Percentiles rank a stretch among this genome's conserved stretches.
phyloP scores from a whole-genome alignment of 116 monocot genomes.

The Iris pallida region DNA sequence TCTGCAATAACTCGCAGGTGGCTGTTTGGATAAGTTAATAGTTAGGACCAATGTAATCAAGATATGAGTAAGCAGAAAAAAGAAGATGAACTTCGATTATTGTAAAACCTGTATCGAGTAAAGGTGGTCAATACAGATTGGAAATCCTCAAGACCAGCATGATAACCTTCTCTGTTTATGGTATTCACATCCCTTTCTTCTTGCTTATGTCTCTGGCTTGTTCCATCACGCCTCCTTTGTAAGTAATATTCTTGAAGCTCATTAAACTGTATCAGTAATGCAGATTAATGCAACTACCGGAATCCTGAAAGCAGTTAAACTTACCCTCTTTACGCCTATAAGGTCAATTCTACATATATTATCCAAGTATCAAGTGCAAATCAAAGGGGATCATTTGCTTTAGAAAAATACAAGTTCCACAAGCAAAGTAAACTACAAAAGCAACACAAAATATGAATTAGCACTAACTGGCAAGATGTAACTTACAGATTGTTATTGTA shows the following conservation, averaged over 20 bases:
- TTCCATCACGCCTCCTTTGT: slow-evolving; percentile 66
- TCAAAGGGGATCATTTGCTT: not conserved
- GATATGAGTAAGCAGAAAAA: not conserved
- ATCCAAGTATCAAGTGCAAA: not conserved
- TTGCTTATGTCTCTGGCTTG: slow-evolving; percentile 33
- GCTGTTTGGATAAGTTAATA: slow-evolving; percentile 31
- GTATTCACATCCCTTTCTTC: slow-evolving; percentile 59
- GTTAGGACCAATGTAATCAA: not conserved
- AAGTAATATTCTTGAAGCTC: slow-evolving; percentile 97
- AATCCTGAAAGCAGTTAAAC: slow-evolving; percentile 1
- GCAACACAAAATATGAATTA: too few species aligned
- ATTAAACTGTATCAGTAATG: slow-evolving; percentile 60
- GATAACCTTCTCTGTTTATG: slow-evolving; percentile 75
- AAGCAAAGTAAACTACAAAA: too few species aligned
- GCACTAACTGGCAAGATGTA: too few species aligned
- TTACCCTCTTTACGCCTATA: not conserved
- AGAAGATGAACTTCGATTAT: slow-evolving; percentile 6
- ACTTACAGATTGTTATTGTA: too few species aligned
- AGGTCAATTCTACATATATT: not conserved
- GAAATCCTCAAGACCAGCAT: slow-evolving; percentile 87
- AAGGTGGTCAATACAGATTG: slow-evolving; percentile 95
- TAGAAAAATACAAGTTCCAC: too few species aligned
- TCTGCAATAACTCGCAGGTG: slow-evolving; percentile 94
- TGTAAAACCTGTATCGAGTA: slow-evolving; percentile 83
- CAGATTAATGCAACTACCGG: not conserved